These are phyloP conservation scores for Arthrobotrys entomopaga DNA, from an alignment of 2,329 filamentous ascomycete species.

Conservation along the genomic window DNA sequence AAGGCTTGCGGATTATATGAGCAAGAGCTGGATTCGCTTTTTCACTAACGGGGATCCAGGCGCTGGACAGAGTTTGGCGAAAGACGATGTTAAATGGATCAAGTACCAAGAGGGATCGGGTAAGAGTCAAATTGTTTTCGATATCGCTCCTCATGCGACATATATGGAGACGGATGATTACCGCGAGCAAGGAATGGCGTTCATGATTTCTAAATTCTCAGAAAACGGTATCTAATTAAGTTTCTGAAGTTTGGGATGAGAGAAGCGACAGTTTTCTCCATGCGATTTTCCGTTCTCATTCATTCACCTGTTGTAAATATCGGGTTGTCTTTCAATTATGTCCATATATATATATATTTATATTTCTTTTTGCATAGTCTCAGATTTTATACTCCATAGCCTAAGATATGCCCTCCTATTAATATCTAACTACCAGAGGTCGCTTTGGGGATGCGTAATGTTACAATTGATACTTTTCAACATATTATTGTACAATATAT, in stretches of 20 bases:
- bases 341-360: too few species aligned
- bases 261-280: not conserved
- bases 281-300: not conserved
- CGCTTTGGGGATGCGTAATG: too few species aligned
- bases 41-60: conserved; percentile 16
- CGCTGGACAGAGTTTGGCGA: not conserved
- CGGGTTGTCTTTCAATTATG: too few species aligned
- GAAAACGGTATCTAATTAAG: conserved; percentile 16
- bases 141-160: conserved; percentile 59
- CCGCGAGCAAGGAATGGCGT: conserved; percentile 60
- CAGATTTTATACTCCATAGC: too few species aligned
- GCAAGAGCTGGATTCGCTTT: conserved; percentile 31
- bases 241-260: not conserved
- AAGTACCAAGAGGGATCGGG: conserved; percentile 57
- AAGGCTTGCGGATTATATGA: conserved; percentile 33
- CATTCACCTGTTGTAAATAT: too few species aligned
- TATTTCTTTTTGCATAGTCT: too few species aligned
- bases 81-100: conserved; percentile 59
- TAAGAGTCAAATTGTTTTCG: conserved; percentile 60
- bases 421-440: too few species aligned
- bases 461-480: too few species aligned
- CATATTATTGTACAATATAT: too few species aligned
- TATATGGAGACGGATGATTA: conserved; percentile 61
- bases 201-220: conserved; percentile 56
- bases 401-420: too few species aligned